A percentile compares a stretch with the other conserved stretches of the same genome.
Evolutionary conservation across 768 basidiomycete genomes (phyloP).

Genomic region (Cystobasidium ongulense): DNA sequence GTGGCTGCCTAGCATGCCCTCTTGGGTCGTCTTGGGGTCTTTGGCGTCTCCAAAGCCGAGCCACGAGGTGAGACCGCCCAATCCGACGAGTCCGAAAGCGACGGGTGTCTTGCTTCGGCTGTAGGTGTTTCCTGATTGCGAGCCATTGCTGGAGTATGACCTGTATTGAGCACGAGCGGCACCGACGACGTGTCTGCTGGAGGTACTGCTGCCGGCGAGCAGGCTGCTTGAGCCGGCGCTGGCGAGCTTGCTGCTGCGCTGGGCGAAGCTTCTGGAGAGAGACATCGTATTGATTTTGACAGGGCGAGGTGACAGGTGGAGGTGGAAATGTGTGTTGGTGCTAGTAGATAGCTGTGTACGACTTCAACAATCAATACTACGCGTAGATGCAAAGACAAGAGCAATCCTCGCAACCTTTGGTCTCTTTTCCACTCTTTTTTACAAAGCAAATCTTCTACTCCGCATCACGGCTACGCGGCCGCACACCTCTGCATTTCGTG

Average conservation of each 20-base stretch:
- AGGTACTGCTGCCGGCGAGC: constrained; percentile 8
- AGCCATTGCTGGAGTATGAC: constrained; percentile 10
- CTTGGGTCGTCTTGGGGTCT: constrained; percentile 26
- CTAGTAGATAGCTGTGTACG: not conserved
- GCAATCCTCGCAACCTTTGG: not conserved
- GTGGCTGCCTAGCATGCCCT: constrained; percentile 13
- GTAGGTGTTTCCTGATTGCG: not conserved
- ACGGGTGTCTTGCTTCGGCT: constrained; percentile 1
- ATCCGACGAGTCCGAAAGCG: constrained; percentile 22
- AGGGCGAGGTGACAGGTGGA: not conserved
- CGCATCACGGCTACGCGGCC: no score
- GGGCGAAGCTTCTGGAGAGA: constrained; percentile 7
- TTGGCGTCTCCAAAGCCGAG: constrained; percentile 15
- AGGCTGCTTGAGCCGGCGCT: not conserved
- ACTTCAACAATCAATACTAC: not conserved
- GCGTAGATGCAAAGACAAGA: not conserved
- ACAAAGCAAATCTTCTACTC: not conserved
- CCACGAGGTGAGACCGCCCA: constrained; percentile 5
- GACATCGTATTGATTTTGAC: not conserved
- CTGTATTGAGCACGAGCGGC: not conserved
- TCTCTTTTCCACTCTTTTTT: not conserved
- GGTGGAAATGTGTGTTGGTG: not conserved
- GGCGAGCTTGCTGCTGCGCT: constrained; percentile 5
- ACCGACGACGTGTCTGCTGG: not conserved
- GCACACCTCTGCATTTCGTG: no score